Conservation (phyloP, 2,329 filamentous ascomycete species). For the Dactylellina cionopaga region DNA sequence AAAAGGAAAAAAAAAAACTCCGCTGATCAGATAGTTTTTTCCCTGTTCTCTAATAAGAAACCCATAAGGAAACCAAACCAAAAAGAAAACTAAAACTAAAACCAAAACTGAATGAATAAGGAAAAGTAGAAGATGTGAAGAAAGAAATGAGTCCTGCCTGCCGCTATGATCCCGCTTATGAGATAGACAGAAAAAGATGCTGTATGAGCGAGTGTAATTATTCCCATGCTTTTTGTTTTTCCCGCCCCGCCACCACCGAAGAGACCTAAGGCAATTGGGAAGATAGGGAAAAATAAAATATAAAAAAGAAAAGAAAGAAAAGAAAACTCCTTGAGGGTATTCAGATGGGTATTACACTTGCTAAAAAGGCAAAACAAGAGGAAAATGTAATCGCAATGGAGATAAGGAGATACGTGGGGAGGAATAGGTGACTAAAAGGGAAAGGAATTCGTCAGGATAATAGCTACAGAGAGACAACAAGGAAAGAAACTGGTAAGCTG, state of each 20-base stretch:
- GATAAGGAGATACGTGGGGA: constrained; percentile 35
- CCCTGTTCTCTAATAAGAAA: constrained; percentile 46
- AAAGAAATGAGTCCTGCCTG: constrained; percentile 41
- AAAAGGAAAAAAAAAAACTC: constrained; percentile 34
- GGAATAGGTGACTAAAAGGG: neutral
- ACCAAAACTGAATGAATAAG: no score
- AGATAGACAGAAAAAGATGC: constrained; percentile 26
- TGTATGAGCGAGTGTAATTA: constrained; percentile 49
- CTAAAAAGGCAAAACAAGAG: constrained; percentile 31
- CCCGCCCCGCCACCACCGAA: constrained; percentile 14
- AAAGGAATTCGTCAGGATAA: constrained; percentile 46
- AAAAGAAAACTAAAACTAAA: no score
- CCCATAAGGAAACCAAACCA: constrained; percentile 44
- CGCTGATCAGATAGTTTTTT: constrained; percentile 50
- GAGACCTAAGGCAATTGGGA: constrained; percentile 22
- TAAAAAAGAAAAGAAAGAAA: constrained; percentile 6
- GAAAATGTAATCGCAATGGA: constrained; percentile 11
- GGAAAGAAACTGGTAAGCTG: constrained; percentile 41
- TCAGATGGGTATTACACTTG: constrained; percentile 52
- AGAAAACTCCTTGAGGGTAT: constrained; percentile 51
- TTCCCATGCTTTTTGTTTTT: constrained; percentile 40
- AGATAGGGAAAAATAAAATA: constrained; percentile 28
- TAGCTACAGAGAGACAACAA: constrained; percentile 10
- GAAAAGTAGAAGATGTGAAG: constrained; percentile 3
- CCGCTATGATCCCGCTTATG: constrained; percentile 51